Base-by-base conservation (phyloP, 1,284 basidiomycete species). In the Irpex sp. region DNA sequence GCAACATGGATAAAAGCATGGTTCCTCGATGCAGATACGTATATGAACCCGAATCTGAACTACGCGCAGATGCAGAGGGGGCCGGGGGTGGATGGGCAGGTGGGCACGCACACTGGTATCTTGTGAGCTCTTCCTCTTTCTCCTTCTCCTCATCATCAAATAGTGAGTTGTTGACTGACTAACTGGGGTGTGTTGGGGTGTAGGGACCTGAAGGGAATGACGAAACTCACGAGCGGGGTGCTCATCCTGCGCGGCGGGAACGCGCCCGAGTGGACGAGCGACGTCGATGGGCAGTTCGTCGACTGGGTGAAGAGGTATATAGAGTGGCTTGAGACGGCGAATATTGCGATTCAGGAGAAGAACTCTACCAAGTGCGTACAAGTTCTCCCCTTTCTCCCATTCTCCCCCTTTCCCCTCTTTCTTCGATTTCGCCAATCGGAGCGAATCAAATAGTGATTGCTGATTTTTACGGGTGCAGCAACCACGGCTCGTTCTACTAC, bases 41-140 rank as follows among this genome's bases (percentile, higher is more conserved):
- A 69, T 36, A 88, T 90, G 84, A 88, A 87, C 64, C 88, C 89
- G 1, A 85, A 88, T 68, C 75, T 90, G 35, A 78, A 85, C 65
- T 91, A 83, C 68, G 84, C 79, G 0, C 89, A 91, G 69, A 80
- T 89, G 74, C 68, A 81, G 53, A 81, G 89, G 6, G 89, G 89
- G 0, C 69, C 75, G 5, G 89, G 89, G 0, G 69, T 74, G 0
- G 70, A 70, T 13, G 80, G 79, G 1, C 79, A 81, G 63, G 67
- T 68, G 0, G 86, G 86, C 46, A 76, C 77, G 49, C 81, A 83
- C 68, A 86, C 83, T 17, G 88, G 87, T 60, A 74, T 89, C 47
- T 76, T 90, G 81, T 73, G 50, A 65, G 69, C 65, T 35, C 56
- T 49, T 5, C 5, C 47, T 1, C 17, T 17, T 17, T 17, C 64